Evolutionary conservation across 805 yeast genomes (phyloP).

Genomic region (Pichia sporocuriosa): DNA sequence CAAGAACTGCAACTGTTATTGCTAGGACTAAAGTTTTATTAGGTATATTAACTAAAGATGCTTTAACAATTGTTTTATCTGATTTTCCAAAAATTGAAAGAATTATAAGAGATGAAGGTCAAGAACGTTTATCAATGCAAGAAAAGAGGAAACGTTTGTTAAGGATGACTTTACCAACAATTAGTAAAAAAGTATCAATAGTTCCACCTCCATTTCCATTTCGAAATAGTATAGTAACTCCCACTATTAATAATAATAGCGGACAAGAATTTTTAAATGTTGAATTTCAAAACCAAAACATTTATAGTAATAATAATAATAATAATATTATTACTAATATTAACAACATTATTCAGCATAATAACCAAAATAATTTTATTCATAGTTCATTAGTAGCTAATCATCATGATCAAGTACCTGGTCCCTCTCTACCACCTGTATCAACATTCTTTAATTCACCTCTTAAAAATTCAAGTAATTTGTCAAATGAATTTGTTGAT

Average conservation of each 20-base stretch:
- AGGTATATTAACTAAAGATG: slow-evolving; percentile 62
- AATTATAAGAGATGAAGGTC: slow-evolving; percentile 70
- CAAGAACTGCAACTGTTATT: slow-evolving; percentile 73
- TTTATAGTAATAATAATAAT: not conserved
- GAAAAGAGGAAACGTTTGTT: slow-evolving; percentile 50
- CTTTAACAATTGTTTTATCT: slow-evolving; percentile 50
- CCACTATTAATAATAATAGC: not conserved
- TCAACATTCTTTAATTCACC: slow-evolving; percentile 3
- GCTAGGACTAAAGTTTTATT: slow-evolving; percentile 60
- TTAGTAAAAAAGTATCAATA: slow-evolving; percentile 9
- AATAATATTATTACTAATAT: not conserved
- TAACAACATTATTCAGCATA: slow-evolving; percentile 5
- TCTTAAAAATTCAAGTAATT: too few relatives aligned
- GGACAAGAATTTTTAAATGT: too few relatives aligned
- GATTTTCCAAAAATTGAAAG: slow-evolving; percentile 61
- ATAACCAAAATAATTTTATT: too few relatives aligned
- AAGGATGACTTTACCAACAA: slow-evolving; percentile 19
- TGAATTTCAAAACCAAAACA: too few relatives aligned
- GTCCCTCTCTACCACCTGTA: slow-evolving; percentile 35
- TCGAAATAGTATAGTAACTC: not conserved
- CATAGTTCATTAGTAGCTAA: slow-evolving; percentile 28
- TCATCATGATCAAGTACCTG: slow-evolving; percentile 32
- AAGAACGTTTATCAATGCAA: slow-evolving; percentile 65
- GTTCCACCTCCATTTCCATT: slow-evolving; percentile 8
- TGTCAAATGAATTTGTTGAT: not conserved